These are phyloP conservation scores for Paracoccidioides brasiliensis DNA, from an alignment of 2,329 filamentous ascomycete genomes.

Conservation along the genomic window DNA sequence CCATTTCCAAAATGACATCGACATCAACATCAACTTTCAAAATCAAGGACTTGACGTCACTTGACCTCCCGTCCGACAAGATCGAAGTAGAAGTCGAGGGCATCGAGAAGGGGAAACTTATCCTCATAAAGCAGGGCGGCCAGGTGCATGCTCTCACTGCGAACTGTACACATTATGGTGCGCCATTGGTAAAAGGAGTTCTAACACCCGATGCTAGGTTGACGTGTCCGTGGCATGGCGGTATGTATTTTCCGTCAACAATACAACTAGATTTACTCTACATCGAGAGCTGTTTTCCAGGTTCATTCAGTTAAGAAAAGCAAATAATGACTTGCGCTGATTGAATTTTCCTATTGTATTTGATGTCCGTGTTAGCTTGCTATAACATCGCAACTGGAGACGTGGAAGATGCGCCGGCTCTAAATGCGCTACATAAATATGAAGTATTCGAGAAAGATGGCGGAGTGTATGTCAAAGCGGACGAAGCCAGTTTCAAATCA, in stretches of 20 bases:
- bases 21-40: slow-evolving; percentile 25
- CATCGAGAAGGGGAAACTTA: slow-evolving; percentile 69
- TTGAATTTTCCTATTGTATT: neutral
- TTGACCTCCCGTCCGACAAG: slow-evolving; percentile 47
- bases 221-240: slow-evolving; percentile 94
- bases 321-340: slow-evolving; percentile 9
- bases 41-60: slow-evolving; percentile 62
- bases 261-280: neutral
- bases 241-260: slow-evolving; percentile 34
- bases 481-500: slow-evolving; percentile 63
- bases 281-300: neutral
- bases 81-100: slow-evolving; percentile 84
- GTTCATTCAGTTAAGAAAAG: slow-evolving; percentile 1
- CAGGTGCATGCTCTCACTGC: slow-evolving; percentile 67
- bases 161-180: slow-evolving; percentile 85
- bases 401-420: slow-evolving; percentile 84
- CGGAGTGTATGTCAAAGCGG: slow-evolving; percentile 69
- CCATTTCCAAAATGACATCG: slow-evolving; percentile 1
- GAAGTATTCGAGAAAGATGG: slow-evolving; percentile 69
- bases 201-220: slow-evolving; percentile 68
- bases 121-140: slow-evolving; percentile 67
- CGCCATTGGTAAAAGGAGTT: slow-evolving; percentile 75
- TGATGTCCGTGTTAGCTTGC: slow-evolving; percentile 49
- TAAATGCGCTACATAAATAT: slow-evolving; percentile 76
- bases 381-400: slow-evolving; percentile 84